Percentiles rank a stretch among this genome's conserved stretches.
phyloP scores from a whole-genome alignment of 2,329 filamentous ascomycete species.

The Colletotrichum scovillei region DNA sequence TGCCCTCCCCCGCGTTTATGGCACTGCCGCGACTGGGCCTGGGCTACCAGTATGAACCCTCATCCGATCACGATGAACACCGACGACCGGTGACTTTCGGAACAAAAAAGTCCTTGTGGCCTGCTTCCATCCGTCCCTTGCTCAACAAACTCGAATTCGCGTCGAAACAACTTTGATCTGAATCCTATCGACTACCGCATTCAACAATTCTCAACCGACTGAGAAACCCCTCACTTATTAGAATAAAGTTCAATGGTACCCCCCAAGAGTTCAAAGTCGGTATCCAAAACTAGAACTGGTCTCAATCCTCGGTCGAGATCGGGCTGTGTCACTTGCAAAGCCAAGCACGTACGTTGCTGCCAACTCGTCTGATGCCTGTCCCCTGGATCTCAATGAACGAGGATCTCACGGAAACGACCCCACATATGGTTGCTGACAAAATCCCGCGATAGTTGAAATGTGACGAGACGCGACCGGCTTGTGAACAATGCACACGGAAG shows the following conservation, averaged over 20 bases:
- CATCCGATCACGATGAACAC: neutral
- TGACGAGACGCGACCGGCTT: slow-evolving; percentile 44
- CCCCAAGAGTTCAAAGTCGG: slow-evolving; percentile 10
- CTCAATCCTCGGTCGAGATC: slow-evolving; percentile 41
- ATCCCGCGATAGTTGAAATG: slow-evolving; percentile 43
- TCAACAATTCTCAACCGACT: neutral
- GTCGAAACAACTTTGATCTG: neutral
- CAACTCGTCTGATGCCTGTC: neutral
- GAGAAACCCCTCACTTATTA: neutral
- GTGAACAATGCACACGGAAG: slow-evolving; percentile 44
- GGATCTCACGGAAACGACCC: neutral
- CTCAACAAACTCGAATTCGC: neutral
- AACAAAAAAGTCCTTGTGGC: neutral
- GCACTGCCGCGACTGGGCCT: slow-evolving; percentile 7
- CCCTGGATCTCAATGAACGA: neutral
- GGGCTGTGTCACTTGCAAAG: slow-evolving; percentile 46
- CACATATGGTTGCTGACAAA: slow-evolving; percentile 1
- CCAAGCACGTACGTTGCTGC: slow-evolving; percentile 40
- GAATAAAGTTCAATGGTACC: slow-evolving; percentile 19
- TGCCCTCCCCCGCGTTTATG: slow-evolving; percentile 21
- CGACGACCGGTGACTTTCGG: neutral
- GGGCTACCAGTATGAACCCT: neutral
- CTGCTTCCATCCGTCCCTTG: neutral
- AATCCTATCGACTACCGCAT: neutral
- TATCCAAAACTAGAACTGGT: slow-evolving; percentile 25